A percentile compares a stretch with the other conserved stretches of the same genome.
Evolutionary conservation across 1,139 yeast genomes (phyloP).

Genomic region (Nadsonia starkeyi-henricii): DNA sequence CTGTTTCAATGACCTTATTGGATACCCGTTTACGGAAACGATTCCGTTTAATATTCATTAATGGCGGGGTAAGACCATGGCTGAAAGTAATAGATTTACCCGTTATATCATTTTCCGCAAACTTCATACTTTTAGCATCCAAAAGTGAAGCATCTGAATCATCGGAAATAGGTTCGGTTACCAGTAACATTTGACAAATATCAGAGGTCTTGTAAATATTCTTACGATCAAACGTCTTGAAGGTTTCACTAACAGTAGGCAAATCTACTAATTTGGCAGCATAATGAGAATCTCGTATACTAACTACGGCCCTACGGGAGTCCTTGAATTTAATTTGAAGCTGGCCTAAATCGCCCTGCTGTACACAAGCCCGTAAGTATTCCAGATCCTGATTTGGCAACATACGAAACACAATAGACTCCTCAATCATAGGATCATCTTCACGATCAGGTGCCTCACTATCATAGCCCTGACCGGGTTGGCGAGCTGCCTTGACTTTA

Average conservation of each 20-base stretch:
- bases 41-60: conserved; percentile 39
- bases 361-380: conserved; percentile 64
- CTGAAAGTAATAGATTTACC: conserved; percentile 37
- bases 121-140: conserved; percentile 14
- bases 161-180: conserved; percentile 45
- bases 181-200: conserved; percentile 71
- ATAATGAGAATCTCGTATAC: conserved; percentile 42
- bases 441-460: conserved; percentile 94
- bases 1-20: conserved; percentile 39
- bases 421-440: conserved; percentile 86
- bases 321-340: conserved; percentile 73
- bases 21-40: conserved; percentile 40
- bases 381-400: conserved; percentile 69
- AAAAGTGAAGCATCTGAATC: conserved; percentile 38
- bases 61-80: conserved; percentile 79
- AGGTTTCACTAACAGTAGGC: conserved; percentile 80
- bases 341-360: conserved; percentile 64
- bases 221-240: conserved; percentile 80
- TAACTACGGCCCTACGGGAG: conserved; percentile 57
- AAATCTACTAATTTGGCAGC: conserved; percentile 80
- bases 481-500: conserved; percentile 67
- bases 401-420: conserved; percentile 69
- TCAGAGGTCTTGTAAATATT: conserved; percentile 81
- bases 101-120: conserved; percentile 7
- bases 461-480: conserved; percentile 93